phyloP scores from a whole-genome alignment of 352 stramenopile genomes.

The Phytophthora idaei region DNA sequence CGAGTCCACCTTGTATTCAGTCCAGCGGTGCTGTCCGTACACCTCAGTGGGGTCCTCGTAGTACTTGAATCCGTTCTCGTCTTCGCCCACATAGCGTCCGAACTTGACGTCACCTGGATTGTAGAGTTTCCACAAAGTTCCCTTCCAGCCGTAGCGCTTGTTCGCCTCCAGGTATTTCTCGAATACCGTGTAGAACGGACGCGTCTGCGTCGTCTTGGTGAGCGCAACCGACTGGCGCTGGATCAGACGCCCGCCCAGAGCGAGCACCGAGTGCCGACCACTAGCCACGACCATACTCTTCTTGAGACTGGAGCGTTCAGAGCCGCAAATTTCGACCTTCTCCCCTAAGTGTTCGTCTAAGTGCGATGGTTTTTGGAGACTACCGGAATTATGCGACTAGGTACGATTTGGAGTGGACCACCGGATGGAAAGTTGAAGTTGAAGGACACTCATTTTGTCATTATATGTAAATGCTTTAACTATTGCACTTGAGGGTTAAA shows the following conservation, averaged over 20 bases:
- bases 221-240: conserved; percentile 9
- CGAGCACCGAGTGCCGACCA: conserved; percentile 41
- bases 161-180: conserved; percentile 86
- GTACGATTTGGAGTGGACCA: conserved; percentile 15
- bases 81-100: conserved; percentile 76
- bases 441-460: no score
- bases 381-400: conserved; percentile 4
- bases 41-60: conserved; percentile 86
- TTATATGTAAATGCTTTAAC: no score
- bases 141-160: conserved; percentile 84
- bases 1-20: conserved; percentile 80
- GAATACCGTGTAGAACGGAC: conserved; percentile 76
- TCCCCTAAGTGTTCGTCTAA: conserved; percentile 8
- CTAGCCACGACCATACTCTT: conserved; percentile 25
- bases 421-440: not conserved
- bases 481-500: no score
- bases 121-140: conserved; percentile 89
- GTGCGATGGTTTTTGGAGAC: conserved; percentile 4
- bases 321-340: conserved; percentile 25
- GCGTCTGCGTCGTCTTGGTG: conserved; percentile 47
- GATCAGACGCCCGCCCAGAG: conserved; percentile 39
- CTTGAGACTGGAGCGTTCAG: conserved; percentile 4
- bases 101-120: conserved; percentile 90
- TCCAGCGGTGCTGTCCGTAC: conserved; percentile 81
- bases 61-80: conserved; percentile 89